Conservation (phyloP, 345 rosid species). For the Excoecaria cochinchinensis region DNA sequence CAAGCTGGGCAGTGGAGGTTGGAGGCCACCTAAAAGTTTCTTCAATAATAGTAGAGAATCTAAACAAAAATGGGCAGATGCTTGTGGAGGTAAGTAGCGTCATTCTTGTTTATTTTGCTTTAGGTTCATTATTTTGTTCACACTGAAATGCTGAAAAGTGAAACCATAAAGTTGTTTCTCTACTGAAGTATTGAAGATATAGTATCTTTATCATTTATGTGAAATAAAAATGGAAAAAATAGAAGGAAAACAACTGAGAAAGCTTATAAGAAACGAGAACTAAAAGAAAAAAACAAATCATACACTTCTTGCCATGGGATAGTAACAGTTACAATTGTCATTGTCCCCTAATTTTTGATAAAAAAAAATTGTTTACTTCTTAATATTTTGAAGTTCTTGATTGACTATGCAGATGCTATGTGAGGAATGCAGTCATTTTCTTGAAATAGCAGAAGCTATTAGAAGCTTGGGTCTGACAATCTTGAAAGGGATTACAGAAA, state of each 20-base stretch:
- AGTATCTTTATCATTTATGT: not conserved
- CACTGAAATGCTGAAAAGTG: not conserved
- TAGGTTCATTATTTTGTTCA: conserved; percentile 10
- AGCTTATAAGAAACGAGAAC: not conserved
- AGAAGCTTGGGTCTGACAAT: conserved; percentile 80
- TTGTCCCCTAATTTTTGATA: not conserved
- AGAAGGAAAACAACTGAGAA: not conserved
- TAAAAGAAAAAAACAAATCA: not conserved
- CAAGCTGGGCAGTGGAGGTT: conserved; percentile 85
- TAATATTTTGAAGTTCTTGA: conserved; percentile 16
- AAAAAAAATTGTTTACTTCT: not conserved
- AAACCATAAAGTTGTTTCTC: not conserved
- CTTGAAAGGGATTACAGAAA: conserved; percentile 80
- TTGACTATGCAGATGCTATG: conserved; percentile 75
- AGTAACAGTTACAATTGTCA: not conserved
- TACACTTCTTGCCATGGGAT: too few species aligned
- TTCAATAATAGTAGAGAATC: conserved; percentile 88
- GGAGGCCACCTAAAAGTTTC: conserved; percentile 90
- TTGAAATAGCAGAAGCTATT: conserved; percentile 89
- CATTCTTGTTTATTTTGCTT: not conserved
- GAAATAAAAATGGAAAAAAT: not conserved
- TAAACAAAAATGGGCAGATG: conserved; percentile 77
- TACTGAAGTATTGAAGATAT: not conserved
- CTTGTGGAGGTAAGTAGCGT: conserved; percentile 67
- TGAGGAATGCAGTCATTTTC: conserved; percentile 86